phyloP scores from a whole-genome alignment of 805 yeast genomes.

The Ogataea wickerhamii region DNA sequence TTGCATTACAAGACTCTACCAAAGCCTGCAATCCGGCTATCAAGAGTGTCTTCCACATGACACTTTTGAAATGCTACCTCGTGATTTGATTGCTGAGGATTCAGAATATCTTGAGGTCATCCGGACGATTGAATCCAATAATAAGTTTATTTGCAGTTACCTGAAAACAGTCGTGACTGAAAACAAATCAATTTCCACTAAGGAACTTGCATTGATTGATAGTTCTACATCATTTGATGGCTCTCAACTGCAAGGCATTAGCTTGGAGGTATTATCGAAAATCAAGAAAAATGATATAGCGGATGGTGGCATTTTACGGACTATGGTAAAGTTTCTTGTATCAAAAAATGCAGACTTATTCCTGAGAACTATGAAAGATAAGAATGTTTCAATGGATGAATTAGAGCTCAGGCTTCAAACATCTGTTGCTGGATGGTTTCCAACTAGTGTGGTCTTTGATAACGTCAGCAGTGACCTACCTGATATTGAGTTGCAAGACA shows the following conservation, averaged over 20 bases:
- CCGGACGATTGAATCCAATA: conserved; percentile 14
- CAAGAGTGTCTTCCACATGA: conserved; percentile 26
- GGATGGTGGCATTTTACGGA: conserved; percentile 26
- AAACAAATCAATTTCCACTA: conserved; percentile 8
- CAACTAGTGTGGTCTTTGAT: conserved; percentile 18
- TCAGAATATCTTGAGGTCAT: conserved; percentile 21
- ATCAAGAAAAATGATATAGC: conserved; percentile 8
- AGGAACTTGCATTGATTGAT: conserved; percentile 8
- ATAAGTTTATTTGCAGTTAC: conserved; percentile 29
- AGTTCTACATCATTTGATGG: conserved; percentile 15
- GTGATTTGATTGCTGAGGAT: conserved; percentile 14
- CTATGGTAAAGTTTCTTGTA: conserved; percentile 37
- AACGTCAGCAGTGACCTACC: conserved; percentile 29
- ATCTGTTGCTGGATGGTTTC: conserved; percentile 39
- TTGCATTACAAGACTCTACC: conserved; percentile 46
- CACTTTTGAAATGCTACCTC: conserved; percentile 22
- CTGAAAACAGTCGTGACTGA: conserved; percentile 24
- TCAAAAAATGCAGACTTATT: conserved; percentile 37
- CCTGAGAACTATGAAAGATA: conserved; percentile 34
- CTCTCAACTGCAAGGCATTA: conserved; percentile 23
- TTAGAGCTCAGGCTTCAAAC: conserved; percentile 68
- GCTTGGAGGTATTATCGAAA: conserved; percentile 20
- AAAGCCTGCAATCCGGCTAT: conserved; percentile 38
- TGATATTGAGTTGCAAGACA: conserved; percentile 16
- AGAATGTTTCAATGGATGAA: conserved; percentile 37